Percentiles rank a stretch among this genome's conserved stretches.
Evolutionary conservation across 2,329 filamentous ascomycete species (phyloP).

Genomic region (Knoxdaviesia capensis): DNA sequence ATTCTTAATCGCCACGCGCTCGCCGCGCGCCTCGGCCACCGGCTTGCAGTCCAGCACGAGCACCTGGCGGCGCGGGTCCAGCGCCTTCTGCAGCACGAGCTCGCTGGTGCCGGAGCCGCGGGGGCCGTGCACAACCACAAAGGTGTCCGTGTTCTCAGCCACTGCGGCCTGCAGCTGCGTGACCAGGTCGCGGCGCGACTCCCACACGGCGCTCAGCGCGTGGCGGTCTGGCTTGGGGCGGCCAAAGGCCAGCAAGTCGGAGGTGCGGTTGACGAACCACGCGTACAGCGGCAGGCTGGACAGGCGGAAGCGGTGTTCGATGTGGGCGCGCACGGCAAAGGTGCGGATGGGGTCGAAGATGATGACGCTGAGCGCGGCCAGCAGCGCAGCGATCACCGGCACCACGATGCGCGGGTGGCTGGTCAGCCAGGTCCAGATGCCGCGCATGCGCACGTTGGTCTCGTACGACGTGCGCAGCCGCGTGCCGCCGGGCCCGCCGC

Average conservation of each 20-base stretch:
- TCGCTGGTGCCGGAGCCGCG: conserved; percentile 82
- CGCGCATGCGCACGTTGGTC: conserved; percentile 53
- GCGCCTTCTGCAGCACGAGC: conserved; percentile 65
- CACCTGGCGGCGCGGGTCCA: conserved; percentile 57
- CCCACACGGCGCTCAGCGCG: conserved; percentile 66
- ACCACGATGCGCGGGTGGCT: conserved; percentile 78
- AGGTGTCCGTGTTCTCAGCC: conserved; percentile 73
- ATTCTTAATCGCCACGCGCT: conserved; percentile 64
- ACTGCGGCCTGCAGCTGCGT: conserved; percentile 70
- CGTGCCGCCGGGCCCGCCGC: conserved; percentile 59
- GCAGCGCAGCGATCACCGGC: conserved; percentile 57
- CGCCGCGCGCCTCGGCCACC: conserved; percentile 76
- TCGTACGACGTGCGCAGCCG: conserved; percentile 70
- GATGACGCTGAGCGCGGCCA: conserved; percentile 67
- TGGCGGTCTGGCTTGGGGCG: conserved; percentile 39
- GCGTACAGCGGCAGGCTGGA: conserved; percentile 54
- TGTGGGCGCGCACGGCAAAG: conserved; percentile 76
- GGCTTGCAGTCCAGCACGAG: conserved; percentile 83
- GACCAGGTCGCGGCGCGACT: conserved; percentile 65
- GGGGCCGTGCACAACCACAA: conserved; percentile 84
- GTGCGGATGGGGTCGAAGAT: conserved; percentile 90
- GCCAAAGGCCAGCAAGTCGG: conserved; percentile 41
- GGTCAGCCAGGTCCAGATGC: conserved; percentile 72
- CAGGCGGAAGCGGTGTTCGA: conserved; percentile 57
- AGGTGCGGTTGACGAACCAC: conserved; percentile 61